A percentile compares a stretch with the other conserved stretches of the same genome.
phyloP scores from a whole-genome alignment of 2,329 filamentous ascomycete genomes.

The Lasiodiplodia sp. region DNA sequence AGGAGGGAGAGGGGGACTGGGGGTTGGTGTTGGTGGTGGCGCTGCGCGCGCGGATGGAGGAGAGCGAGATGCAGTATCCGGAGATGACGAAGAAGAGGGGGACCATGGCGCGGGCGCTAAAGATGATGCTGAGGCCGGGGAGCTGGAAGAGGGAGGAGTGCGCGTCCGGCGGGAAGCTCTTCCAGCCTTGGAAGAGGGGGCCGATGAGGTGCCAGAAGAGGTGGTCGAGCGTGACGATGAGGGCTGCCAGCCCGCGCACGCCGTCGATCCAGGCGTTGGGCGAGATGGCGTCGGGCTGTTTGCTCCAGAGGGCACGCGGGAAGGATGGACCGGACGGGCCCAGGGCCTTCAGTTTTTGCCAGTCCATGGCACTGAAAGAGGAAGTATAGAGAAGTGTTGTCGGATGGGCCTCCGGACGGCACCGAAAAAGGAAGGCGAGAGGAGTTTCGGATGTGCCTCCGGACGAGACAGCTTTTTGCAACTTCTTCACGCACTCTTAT shows the following conservation, averaged over 20 bases:
- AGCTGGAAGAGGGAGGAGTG: slow-evolving; percentile 31
- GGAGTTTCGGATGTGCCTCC: background rate
- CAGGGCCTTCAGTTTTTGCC: background rate
- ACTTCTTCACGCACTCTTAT: background rate
- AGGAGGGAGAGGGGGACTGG: slow-evolving; percentile 32
- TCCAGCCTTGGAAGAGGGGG: slow-evolving; percentile 5
- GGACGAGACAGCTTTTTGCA: background rate
- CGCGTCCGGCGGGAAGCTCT: background rate
- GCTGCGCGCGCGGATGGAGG: slow-evolving; percentile 48
- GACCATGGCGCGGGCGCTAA: slow-evolving; percentile 54
- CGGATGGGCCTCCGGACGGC: background rate
- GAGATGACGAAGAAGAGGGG: slow-evolving; percentile 41
- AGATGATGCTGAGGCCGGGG: slow-evolving; percentile 29
- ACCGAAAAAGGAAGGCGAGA: too few species aligned
- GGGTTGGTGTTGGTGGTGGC: slow-evolving; percentile 43
- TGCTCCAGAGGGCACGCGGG: background rate
- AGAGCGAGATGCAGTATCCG: too few species aligned
- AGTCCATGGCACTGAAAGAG: background rate
- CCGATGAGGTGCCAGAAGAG: background rate
- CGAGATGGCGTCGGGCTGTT: background rate
- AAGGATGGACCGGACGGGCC: background rate
- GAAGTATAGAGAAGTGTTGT: background rate
- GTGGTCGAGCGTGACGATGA: background rate
- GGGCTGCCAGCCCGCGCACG: slow-evolving; percentile 4
- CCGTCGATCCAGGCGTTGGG: slow-evolving; percentile 7